Conservation (phyloP, 169 alveolate species). For the Perkinsus olseni region DNA sequence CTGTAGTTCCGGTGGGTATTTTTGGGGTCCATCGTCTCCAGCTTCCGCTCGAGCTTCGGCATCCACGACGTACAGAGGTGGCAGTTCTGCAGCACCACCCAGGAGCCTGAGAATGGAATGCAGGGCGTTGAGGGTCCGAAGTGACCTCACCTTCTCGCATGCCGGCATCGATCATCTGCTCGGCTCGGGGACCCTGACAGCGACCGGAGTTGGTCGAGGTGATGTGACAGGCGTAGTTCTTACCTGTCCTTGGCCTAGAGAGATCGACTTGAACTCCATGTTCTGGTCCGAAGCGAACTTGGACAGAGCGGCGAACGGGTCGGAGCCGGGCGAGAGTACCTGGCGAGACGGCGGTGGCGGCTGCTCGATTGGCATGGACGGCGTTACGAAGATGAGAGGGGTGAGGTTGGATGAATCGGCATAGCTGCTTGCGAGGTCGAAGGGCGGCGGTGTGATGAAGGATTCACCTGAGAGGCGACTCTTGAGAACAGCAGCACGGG, state of each 20-base stretch:
- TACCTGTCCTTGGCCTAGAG: constrained; percentile 67
- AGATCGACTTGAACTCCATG: constrained; percentile 44
- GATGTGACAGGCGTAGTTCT: not conserved
- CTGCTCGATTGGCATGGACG: constrained; percentile 29
- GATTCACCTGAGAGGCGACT: constrained; percentile 16
- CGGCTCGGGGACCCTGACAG: constrained; percentile 64
- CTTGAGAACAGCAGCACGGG: not conserved
- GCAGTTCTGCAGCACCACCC: constrained; percentile 79
- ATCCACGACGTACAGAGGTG: constrained; percentile 74
- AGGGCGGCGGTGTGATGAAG: constrained; percentile 72
- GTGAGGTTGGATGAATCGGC: constrained; percentile 47
- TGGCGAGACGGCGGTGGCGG: constrained; percentile 20
- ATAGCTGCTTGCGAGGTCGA: constrained; percentile 58
- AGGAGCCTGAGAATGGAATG: constrained; percentile 50
- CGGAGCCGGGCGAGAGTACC: constrained; percentile 64
- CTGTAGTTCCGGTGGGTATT: constrained; percentile 25
- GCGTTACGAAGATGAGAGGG: constrained; percentile 55
- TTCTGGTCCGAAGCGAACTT: constrained; percentile 54
- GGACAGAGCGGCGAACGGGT: constrained; percentile 54
- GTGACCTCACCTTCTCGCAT: constrained; percentile 14
- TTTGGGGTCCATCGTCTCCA: constrained; percentile 66
- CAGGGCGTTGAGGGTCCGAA: not conserved
- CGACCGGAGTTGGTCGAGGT: not conserved
- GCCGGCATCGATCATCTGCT: constrained; percentile 49
- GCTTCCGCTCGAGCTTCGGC: constrained; percentile 73